These are phyloP conservation scores for Ascodesmis nigricans DNA, from an alignment of 495 filamentous ascomycete genomes.

Conservation along the genomic window DNA sequence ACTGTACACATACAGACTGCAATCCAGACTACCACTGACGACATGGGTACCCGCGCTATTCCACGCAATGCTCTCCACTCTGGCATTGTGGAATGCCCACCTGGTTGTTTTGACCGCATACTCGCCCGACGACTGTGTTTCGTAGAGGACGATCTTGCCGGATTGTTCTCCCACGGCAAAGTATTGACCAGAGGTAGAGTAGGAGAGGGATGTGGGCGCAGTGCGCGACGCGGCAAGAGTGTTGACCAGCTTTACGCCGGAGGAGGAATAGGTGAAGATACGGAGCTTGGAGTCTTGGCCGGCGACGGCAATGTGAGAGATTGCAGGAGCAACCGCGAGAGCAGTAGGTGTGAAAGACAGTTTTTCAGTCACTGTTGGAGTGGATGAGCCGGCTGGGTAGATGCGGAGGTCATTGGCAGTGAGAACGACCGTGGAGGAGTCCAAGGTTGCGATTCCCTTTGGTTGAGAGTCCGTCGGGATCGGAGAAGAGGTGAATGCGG, in stretches of 20 bases:
- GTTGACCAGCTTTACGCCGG: conserved; percentile 24
- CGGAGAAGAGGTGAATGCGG: conserved; percentile 34
- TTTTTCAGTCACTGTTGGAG: conserved; percentile 19
- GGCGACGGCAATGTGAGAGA: conserved; percentile 44
- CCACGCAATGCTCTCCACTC: conserved; percentile 70
- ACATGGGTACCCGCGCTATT: conserved; percentile 50
- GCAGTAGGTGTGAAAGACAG: conserved; percentile 38
- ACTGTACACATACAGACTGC: conserved; percentile 75
- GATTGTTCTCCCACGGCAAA: conserved; percentile 64
- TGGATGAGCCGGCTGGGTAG: conserved; percentile 2
- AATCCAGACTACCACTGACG: conserved; percentile 69
- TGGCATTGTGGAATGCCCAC: conserved; percentile 81
- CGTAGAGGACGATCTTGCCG: conserved; percentile 67
- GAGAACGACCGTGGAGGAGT: conserved; percentile 3
- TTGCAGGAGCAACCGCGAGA: conserved; percentile 40
- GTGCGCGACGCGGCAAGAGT: conserved; percentile 32
- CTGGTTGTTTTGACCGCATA: conserved; percentile 45
- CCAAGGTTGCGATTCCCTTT: conserved; percentile 29
- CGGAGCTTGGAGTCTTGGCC: conserved; percentile 47
- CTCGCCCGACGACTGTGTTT: conserved; percentile 25
- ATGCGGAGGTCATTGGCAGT: conserved; percentile 12
- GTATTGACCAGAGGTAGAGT: conserved; percentile 48
- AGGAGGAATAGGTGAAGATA: conserved; percentile 39
- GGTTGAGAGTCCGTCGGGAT: conserved; percentile 33
- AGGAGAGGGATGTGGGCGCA: conserved; percentile 43